Evolutionary conservation across 164 flowering plant species (phyloP).

Genomic region (Cinnamomum chago): DNA sequence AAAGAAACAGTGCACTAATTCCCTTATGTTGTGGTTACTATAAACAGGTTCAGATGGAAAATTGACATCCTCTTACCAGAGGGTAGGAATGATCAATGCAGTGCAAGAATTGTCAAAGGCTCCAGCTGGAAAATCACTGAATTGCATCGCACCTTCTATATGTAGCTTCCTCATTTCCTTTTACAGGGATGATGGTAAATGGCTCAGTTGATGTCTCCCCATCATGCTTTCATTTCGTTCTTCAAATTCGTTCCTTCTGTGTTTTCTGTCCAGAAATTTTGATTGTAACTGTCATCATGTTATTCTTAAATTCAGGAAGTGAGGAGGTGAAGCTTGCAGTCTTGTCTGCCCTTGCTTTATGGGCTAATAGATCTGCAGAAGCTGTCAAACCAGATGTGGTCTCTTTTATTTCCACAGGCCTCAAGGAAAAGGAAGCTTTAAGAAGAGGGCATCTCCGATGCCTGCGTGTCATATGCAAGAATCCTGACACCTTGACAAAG

Average conservation of each 20-base stretch:
- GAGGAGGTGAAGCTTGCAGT: slow-evolving; percentile 89
- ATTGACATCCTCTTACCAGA: slow-evolving; percentile 83
- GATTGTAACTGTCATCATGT: neutral
- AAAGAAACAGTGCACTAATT: neutral
- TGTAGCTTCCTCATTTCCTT: slow-evolving; percentile 61
- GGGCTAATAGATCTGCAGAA: slow-evolving; percentile 69
- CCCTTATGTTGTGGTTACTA: neutral
- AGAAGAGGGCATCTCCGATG: slow-evolving; percentile 94
- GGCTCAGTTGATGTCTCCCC: neutral
- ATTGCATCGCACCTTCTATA: slow-evolving; percentile 43
- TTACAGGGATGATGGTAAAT: slow-evolving; percentile 88
- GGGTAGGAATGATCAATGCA: slow-evolving; percentile 85
- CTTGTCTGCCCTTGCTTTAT: slow-evolving; percentile 63
- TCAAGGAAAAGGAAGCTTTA: slow-evolving; percentile 87
- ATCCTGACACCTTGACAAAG: slow-evolving; percentile 51
- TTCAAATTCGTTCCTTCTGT: neutral
- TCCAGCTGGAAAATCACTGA: slow-evolving; percentile 69
- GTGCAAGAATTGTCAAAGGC: slow-evolving; percentile 72
- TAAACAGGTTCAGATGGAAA: slow-evolving; percentile 94
- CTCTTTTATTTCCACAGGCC: slow-evolving; percentile 67
- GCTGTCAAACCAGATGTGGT: slow-evolving; percentile 51
- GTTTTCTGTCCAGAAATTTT: neutral
- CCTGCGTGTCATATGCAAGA: slow-evolving; percentile 52
- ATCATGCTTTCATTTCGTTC: neutral
- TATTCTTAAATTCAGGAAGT: slow-evolving; percentile 52